Evolutionary conservation across 345 rosid genomes (phyloP), one percentile per base, ranked within the genome.

Genomic region (Angophora floribunda): DNA sequence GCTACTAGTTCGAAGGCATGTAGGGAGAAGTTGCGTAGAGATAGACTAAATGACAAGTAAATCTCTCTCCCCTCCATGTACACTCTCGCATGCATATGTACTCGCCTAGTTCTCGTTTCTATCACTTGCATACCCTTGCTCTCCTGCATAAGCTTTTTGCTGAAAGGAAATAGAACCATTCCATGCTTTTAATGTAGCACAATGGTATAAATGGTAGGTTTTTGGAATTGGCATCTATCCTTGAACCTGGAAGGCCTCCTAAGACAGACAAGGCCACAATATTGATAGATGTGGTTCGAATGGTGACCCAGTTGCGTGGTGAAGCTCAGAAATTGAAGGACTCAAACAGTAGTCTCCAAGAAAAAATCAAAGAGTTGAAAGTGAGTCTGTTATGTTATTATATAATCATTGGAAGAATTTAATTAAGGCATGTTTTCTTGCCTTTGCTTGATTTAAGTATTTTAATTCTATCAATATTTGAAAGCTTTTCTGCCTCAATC

Each of bases 21-120:
- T 87, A 89, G 95, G 91, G 95, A 93, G 91, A 93, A 93, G 89
- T 79, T 89, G 90, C 95, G 94, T 52, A 91, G 95, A 87, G 95
- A 93, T 89, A 92, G 87, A 88, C 91, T 93, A 36, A 93, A 93
- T 86, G 95, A 93, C 92, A 93, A 91, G 95, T 93, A 84, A 50
- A 51, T n/a, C 51, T 59, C 47, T 19, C 87, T 51, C 49, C 70
- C 50, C 21, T 36, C 14, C 13, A 0, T 75, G 49, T 70, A 41
- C 80, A 70, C 45, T 32, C 47, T 70, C 32, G 80, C 44, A 70
- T 70, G 80, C 80, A 32, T 32, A 32, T 32, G 24, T 24, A 70
- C 24, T 32, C 45, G 32, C 47, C 9, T 32, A 70, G 11, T 70
- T 70, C 45, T 70, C 21, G 2, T 75, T 44, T 41, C 84, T 5